These are phyloP conservation scores for Stereocaulon alpinum DNA, from an alignment of 495 filamentous ascomycete genomes.

Conservation along the genomic window DNA sequence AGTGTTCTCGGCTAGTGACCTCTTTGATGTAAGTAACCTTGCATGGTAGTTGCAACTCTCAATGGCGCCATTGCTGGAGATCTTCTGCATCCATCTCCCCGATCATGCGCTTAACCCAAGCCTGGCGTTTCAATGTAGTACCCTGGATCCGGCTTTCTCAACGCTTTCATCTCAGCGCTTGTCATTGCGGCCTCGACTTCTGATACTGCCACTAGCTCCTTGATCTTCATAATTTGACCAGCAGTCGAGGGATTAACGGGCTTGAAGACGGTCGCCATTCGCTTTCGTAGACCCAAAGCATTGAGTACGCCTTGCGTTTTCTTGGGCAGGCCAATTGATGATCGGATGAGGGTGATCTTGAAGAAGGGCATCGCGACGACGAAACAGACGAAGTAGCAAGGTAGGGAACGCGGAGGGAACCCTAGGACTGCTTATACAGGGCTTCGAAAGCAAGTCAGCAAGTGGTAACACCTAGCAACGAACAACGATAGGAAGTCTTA, in stretches of 20 bases:
- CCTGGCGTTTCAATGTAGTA: conserved; percentile 71
- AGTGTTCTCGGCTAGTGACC: no score
- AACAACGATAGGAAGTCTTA: neutral
- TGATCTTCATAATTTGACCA: conserved; percentile 95
- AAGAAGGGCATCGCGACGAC: conserved; percentile 69
- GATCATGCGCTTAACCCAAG: neutral
- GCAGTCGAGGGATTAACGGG: conserved; percentile 73
- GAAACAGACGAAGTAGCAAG: neutral
- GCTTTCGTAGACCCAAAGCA: conserved; percentile 80
- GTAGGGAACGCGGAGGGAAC: neutral
- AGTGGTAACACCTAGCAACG: no score
- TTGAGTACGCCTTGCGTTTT: conserved; percentile 74
- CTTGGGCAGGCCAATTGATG: conserved; percentile 81
- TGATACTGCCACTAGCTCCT: conserved; percentile 80
- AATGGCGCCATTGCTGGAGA: neutral
- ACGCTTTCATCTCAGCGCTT: conserved; percentile 59
- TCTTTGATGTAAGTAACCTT: no score
- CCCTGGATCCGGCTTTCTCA: conserved; percentile 70
- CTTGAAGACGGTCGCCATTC: conserved; percentile 85
- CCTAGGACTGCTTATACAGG: neutral
- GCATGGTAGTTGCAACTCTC: neutral
- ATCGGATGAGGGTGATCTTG: conserved; percentile 88
- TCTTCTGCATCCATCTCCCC: neutral
- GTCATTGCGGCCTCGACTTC: conserved; percentile 68
- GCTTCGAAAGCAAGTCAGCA: neutral